Conservation (phyloP, 768 basidiomycete species). For the Pleurotus eryngii region DNA sequence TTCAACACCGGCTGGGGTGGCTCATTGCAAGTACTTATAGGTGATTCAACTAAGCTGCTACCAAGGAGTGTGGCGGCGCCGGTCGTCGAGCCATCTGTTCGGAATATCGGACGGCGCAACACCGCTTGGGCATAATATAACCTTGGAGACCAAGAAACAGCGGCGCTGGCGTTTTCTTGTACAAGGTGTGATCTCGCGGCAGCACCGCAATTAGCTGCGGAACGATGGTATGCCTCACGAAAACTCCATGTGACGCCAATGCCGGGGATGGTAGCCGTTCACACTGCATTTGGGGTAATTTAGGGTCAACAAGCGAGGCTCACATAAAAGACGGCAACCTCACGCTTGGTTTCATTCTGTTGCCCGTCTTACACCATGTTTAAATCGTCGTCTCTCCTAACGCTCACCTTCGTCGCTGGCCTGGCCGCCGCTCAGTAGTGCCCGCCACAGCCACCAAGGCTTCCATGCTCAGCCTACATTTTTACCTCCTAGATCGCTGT, state of each 20-base stretch:
- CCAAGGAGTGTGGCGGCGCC: no score
- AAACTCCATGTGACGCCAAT: conserved; percentile 5
- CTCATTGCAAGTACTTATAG: no score
- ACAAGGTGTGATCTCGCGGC: no score
- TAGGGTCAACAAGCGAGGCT: conserved; percentile 11
- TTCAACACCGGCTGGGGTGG: no score
- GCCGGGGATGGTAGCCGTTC: background rate
- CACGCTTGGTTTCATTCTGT: conserved; percentile 3
- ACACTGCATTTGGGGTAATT: conserved; percentile 11
- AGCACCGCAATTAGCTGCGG: no score
- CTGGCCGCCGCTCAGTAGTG: conserved; percentile 44
- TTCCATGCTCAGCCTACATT: background rate
- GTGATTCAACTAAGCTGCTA: no score
- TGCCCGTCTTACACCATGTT: conserved; percentile 10
- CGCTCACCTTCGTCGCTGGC: conserved; percentile 27
- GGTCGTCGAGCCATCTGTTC: no score
- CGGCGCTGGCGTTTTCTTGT: no score
- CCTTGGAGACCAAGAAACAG: no score
- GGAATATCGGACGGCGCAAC: no score
- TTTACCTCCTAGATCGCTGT: conserved; percentile 31
- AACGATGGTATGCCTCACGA: no score
- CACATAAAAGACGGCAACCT: conserved; percentile 7
- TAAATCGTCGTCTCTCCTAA: conserved; percentile 20
- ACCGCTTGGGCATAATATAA: no score
- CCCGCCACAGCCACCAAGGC: background rate